Conservation (phyloP, 495 filamentous ascomycete species). For the Glutinoglossum americanum region DNA sequence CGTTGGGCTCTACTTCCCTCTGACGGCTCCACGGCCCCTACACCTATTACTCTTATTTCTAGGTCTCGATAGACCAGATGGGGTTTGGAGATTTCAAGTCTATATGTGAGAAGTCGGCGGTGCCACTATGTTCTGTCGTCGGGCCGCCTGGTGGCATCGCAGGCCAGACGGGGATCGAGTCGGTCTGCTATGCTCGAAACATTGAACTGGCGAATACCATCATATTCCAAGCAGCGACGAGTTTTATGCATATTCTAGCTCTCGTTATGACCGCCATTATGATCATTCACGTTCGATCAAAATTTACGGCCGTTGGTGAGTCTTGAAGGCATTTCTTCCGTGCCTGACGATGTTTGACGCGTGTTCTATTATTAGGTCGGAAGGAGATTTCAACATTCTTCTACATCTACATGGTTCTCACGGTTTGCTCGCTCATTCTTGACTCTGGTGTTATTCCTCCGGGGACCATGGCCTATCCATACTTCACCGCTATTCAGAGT, state of each 20-base stretch:
- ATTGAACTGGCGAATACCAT: conserved; percentile 95
- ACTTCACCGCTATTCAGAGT: conserved; percentile 75
- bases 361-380: conserved; percentile 37
- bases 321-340: conserved; percentile 9
- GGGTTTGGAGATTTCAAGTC: conserved; percentile 73
- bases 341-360: neutral
- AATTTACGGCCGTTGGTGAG: conserved; percentile 96
- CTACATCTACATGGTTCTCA: conserved; percentile 83
- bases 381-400: conserved; percentile 98
- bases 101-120: conserved; percentile 65
- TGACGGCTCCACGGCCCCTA: neutral
- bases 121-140: conserved; percentile 77
- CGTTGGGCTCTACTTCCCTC: neutral
- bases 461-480: conserved; percentile 57
- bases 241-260: conserved; percentile 81
- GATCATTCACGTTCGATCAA: conserved; percentile 87
- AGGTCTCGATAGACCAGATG: conserved; percentile 25
- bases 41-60: neutral
- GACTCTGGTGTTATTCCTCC: conserved; percentile 87
- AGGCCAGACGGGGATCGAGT: conserved; percentile 55
- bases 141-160: conserved; percentile 42
- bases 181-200: conserved; percentile 82
- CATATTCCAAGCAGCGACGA: conserved; percentile 85
- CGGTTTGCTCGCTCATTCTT: conserved; percentile 70
- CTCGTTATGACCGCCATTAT: conserved; percentile 87